Evolutionary conservation across 768 basidiomycete genomes (phyloP), one percentile per base, ranked within the genome.

Genomic region (Termitomyces sp.): DNA sequence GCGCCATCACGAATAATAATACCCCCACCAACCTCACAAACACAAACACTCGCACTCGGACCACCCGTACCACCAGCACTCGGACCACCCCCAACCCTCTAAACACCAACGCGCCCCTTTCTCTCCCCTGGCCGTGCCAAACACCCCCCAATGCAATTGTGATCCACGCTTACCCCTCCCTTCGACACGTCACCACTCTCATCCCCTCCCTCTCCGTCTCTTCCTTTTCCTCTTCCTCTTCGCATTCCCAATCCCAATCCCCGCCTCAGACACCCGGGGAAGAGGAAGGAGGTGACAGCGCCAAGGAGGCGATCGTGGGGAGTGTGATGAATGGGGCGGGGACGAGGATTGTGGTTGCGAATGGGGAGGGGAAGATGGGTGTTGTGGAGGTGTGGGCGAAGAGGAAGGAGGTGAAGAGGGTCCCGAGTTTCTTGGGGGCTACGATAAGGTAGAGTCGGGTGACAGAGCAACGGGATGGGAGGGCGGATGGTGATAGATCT

Each of bases 311-410:
- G n/a, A 77, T 92, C 40, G 80, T 81, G 15, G 83, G 83, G 47
- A 83, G 85, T 60, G 75, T 89, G 3, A 64, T 79, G 72, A 85
- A 74, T 77, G 82, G 65, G 69, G 83, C 71, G 73, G 88, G 71
- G 69, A 83, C 72, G 55, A 77, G 74, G 58, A 75, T 86, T 17
- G 80, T 88, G 5, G 76, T 86, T 49, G 86, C 85, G 1, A 47
- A 47, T 36, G 57, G 57, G 11, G 57, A 50, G 38, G 49, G 47
- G n/a, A 59, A 50, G 57, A 59, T 59, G 47, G 49, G 47, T 42
- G 49, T 59, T 34, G 57, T 49, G 31, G 86, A 83, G 53, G 76
- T 81, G 9, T 84, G 82, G 82, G 76, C 77, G 40, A 82, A 78
- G 70, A 70, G 73, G 57, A 78, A 71, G 60, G 74, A 76, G 46